Percentiles rank a stretch among this genome's conserved stretches.
phyloP scores from a whole-genome alignment of 305 asterid genomes.

The Lippia alba region DNA sequence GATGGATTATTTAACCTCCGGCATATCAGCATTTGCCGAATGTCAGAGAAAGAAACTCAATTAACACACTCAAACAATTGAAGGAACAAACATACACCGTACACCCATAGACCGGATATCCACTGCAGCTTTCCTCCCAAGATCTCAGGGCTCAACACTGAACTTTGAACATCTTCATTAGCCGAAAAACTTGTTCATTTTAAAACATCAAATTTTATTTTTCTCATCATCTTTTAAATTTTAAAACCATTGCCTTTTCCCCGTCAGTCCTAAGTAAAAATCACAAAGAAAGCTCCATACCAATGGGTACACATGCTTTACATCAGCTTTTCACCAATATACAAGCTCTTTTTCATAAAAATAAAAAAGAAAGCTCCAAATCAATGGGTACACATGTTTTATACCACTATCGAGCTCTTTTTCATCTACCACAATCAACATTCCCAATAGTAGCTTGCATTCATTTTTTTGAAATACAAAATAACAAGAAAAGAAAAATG shows the following conservation, averaged over 20 bases:
- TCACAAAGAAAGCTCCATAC: not conserved
- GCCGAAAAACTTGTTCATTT: not conserved
- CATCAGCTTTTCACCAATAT: no score
- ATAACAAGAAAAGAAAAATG: not conserved
- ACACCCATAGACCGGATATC: not conserved
- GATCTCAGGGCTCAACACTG: not conserved
- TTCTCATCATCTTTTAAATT: not conserved
- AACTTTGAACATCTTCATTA: not conserved
- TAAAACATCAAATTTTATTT: not conserved
- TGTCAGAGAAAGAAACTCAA: not conserved
- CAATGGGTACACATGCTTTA: no score
- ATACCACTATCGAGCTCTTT: not conserved
- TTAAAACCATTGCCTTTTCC: not conserved
- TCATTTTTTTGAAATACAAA: not conserved
- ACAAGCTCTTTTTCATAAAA: not conserved
- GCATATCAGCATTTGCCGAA: not conserved
- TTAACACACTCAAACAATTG: conserved; percentile 5
- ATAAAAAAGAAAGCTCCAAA: conserved; percentile 7
- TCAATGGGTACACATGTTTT: not conserved
- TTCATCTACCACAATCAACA: not conserved
- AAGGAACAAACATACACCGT: not conserved
- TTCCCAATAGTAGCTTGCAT: not conserved
- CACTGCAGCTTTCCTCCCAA: not conserved
- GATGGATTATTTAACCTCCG: not conserved
- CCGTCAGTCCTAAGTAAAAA: conserved; percentile 15